phyloP scores from a whole-genome alignment of 768 basidiomycete species.

The Naganishia onofrii region DNA sequence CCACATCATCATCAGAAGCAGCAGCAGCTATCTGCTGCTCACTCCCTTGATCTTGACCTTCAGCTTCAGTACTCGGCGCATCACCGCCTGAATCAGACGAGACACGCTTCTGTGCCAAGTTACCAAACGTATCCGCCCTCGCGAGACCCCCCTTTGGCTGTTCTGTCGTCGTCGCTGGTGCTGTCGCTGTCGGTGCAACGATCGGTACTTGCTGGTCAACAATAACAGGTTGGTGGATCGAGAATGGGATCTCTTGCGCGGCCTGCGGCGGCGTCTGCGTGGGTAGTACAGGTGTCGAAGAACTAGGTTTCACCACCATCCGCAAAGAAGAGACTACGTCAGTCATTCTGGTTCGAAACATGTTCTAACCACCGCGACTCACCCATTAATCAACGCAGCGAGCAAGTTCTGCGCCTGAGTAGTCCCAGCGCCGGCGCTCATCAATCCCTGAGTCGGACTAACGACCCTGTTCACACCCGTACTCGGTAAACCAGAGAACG shows the following conservation, averaged over 20 bases:
- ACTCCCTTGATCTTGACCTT: too few species aligned
- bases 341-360: not conserved
- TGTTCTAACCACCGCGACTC: not conserved
- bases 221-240: slow-evolving; percentile 12
- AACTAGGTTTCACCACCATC: not conserved
- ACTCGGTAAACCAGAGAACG: slow-evolving; percentile 20
- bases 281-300: not conserved
- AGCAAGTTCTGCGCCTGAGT: slow-evolving; percentile 12
- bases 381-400: slow-evolving; percentile 18
- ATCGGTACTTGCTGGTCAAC: slow-evolving; percentile 2
- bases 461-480: slow-evolving; percentile 18
- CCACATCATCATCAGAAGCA: too few species aligned
- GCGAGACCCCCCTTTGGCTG: not conserved
- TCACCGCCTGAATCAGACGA: not conserved
- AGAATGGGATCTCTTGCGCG: slow-evolving; percentile 1
- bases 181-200: not conserved
- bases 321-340: not conserved
- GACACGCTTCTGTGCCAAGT: not conserved
- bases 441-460: slow-evolving; percentile 19
- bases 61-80: not conserved
- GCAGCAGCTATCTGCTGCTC: not conserved
- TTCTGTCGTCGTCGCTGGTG: not conserved
- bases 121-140: slow-evolving; percentile 9
- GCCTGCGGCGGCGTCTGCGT: not conserved
- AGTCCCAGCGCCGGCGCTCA: slow-evolving; percentile 17